These are phyloP conservation scores for Sporothrix schenckii DNA, from an alignment of 2,329 filamentous ascomycete genomes.

Conservation along the genomic window DNA sequence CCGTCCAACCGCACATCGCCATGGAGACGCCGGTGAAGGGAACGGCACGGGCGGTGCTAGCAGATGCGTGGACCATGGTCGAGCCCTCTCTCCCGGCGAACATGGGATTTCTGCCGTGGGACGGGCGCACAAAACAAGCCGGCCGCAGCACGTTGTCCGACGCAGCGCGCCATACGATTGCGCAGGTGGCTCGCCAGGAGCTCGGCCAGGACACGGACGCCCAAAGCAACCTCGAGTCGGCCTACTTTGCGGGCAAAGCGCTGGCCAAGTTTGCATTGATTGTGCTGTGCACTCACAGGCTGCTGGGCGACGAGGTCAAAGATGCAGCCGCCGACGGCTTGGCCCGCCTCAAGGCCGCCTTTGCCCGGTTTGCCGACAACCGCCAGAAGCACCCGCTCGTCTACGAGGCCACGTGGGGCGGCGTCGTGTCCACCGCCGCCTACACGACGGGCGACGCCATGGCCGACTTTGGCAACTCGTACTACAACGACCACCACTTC, in stretches of 20 bases:
- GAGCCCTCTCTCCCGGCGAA: slow-evolving; percentile 71
- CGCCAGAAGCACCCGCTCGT: slow-evolving; percentile 67
- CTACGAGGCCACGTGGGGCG: slow-evolving; percentile 74
- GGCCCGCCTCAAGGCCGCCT: slow-evolving; percentile 65
- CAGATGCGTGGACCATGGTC: slow-evolving; percentile 74
- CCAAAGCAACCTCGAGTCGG: slow-evolving; percentile 76
- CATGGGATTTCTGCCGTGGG: slow-evolving; percentile 82
- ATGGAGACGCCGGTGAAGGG: slow-evolving; percentile 87
- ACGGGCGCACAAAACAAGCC: slow-evolving; percentile 52
- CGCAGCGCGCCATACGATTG: slow-evolving; percentile 62
- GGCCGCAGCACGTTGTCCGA: slow-evolving; percentile 50
- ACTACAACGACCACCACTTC: slow-evolving; percentile 76
- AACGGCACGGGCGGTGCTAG: slow-evolving; percentile 69
- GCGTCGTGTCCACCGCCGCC: slow-evolving; percentile 74
- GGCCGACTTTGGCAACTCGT: slow-evolving; percentile 86
- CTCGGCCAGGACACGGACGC: slow-evolving; percentile 69
- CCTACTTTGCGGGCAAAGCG: slow-evolving; percentile 87
- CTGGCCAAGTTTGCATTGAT: slow-evolving; percentile 76
- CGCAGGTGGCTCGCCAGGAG: slow-evolving; percentile 68
- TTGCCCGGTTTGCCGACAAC: slow-evolving; percentile 68
- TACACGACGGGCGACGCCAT: slow-evolving; percentile 70
- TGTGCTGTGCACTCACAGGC: slow-evolving; percentile 65
- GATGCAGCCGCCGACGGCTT: slow-evolving; percentile 60
- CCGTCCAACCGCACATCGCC: slow-evolving; percentile 55
- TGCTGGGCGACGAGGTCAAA: slow-evolving; percentile 58